A percentile compares a stretch with the other conserved stretches of the same genome.
phyloP scores from a whole-genome alignment of 305 asterid genomes.

The Solanum aculeatissimum region DNA sequence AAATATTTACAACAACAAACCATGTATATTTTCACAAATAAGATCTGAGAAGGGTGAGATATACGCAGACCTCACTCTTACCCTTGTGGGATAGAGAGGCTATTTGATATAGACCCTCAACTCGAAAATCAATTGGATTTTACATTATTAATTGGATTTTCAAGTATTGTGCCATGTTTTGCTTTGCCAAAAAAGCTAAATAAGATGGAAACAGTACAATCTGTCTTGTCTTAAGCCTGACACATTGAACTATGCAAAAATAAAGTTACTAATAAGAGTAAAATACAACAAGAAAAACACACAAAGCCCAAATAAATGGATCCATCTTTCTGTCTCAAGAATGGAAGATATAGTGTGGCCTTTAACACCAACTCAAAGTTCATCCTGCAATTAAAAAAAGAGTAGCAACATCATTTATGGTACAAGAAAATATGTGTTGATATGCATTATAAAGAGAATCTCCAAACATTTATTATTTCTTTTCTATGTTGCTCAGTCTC shows the following conservation, averaged over 20 bases:
- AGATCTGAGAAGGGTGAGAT: not conserved
- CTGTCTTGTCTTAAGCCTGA: not conserved
- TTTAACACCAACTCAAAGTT: not conserved
- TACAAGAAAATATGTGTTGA: not conserved
- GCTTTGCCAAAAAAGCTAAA: not conserved
- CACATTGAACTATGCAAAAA: not conserved
- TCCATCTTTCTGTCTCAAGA: not conserved
- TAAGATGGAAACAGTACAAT: not conserved
- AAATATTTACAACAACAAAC: not conserved
- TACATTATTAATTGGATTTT: not conserved
- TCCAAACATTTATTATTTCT: not conserved
- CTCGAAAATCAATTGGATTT: not conserved
- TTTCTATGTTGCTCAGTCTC: not conserved
- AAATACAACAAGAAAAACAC: not conserved
- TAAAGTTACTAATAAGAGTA: not conserved
- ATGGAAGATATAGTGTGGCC: not conserved
- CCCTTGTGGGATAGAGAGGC: fast-evolving
- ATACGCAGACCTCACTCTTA: not conserved
- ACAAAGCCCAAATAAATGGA: not conserved
- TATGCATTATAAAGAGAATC: not conserved
- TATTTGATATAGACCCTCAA: not conserved
- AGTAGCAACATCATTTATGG: not conserved
- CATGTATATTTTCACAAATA: not conserved
- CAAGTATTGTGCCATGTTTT: not conserved
- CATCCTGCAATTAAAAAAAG: not conserved